Percentiles rank a stretch among this genome's conserved stretches.
Conservation (phyloP, 345 rosid genomes). For the Bruguiera gymnorhiza region DNA sequence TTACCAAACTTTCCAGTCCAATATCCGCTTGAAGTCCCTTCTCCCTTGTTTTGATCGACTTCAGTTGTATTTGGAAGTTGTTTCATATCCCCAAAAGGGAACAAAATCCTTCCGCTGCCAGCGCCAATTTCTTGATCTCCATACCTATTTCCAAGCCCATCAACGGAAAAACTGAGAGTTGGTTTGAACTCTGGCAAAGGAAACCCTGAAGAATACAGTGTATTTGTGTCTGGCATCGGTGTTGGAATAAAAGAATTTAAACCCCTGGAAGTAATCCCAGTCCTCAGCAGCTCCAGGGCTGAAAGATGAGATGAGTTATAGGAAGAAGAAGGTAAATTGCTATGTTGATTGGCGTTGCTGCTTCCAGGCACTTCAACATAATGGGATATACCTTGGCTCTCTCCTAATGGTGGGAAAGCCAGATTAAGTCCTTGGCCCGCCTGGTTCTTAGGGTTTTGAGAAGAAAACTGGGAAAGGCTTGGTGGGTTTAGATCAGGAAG, state of each 20-base stretch:
- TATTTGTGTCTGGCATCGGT: constrained; percentile 33
- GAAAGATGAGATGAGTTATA: constrained; percentile 26
- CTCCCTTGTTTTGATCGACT: constrained; percentile 41
- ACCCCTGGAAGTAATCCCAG: constrained; percentile 39
- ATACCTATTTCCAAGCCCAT: constrained; percentile 39
- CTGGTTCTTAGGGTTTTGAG: constrained; percentile 39
- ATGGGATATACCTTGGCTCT: constrained; percentile 28
- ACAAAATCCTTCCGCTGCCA: constrained; percentile 33
- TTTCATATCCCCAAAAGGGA: constrained; percentile 44
- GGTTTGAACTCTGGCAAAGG: constrained; percentile 48
- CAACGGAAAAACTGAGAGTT: constrained; percentile 40
- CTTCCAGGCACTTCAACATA: constrained; percentile 23
- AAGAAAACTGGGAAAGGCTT: constrained; percentile 32
- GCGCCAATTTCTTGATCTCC: constrained; percentile 33
- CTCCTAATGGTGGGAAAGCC: constrained; percentile 37
- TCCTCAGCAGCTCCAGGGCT: constrained; percentile 45
- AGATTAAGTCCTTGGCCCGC: constrained; percentile 49
- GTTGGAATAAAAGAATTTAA: constrained; percentile 36
- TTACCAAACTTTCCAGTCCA: constrained; percentile 33
- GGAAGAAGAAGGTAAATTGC: constrained; percentile 20
- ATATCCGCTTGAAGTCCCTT: constrained; percentile 25
- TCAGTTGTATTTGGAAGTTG: constrained; percentile 31
- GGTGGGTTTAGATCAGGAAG: constrained; percentile 56
- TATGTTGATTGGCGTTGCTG: constrained; percentile 14
- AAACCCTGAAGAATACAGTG: constrained; percentile 35